Base-by-base conservation (phyloP, 2,329 filamentous ascomycete genomes). In the Elsinoe australis region DNA sequence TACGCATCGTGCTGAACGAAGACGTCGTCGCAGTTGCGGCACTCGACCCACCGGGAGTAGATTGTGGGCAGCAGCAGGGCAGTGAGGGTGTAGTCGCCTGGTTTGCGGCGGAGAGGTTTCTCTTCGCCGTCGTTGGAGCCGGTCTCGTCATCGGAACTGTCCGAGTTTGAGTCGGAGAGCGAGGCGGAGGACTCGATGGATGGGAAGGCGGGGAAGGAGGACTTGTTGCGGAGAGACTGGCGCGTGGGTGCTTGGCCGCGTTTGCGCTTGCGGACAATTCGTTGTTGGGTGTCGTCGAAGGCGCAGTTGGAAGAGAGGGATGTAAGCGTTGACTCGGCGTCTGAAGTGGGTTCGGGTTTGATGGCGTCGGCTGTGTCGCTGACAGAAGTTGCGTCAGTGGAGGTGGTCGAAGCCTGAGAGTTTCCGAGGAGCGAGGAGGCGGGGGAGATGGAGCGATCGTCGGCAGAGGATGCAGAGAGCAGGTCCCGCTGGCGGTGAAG, bases 1-100 rank as follows among this genome's bases (percentile, higher is more conserved):
- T 94, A 95, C 0, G 87, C 87, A 54, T 96, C 85, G 32, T 80
- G 75, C 64, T 96, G 90, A 4, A 96, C 83, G 61, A 96, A 98
- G 51, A 82, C 79, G 1, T 76, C 75, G 42, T 79, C 77, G 67
- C 92, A 98, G 45, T 85, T 87, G 45, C 80, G 85, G 67, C 92
- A 98, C 53, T 87, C 79, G 35, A 94, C 85, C 90, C 89, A 96
- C 49, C 78, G 60, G 73, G 87, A 72, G 71, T 88, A 72, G 69
- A 83, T 80, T 53, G 88, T 82, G 0, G 81, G 80, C 1, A 95
- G 78, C 0, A 95, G 74, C 9, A 82, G 72, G 0, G 80, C 75
- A 0, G 87, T 94, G 15, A 90, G 79, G 22, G 86, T 82, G 66
- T 96, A 96, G 65, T 76, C 65, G 58, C 73, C 61, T 50, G 71